Evolutionary conservation across 2,329 filamentous ascomycete genomes (phyloP).

Genomic region (Fusarium hostae): DNA sequence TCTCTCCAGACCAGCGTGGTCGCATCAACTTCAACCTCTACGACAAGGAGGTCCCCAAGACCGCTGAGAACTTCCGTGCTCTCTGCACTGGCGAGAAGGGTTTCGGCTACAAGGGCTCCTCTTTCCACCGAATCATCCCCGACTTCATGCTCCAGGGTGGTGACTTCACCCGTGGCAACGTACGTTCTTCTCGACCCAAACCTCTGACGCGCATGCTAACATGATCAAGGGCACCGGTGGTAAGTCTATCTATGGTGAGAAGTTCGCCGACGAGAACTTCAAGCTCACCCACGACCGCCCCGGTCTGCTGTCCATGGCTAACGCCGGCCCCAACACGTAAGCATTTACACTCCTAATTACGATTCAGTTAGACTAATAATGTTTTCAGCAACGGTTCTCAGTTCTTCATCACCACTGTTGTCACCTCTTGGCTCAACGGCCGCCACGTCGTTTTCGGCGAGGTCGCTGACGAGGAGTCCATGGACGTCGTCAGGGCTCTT

Average conservation of each 20-base stretch:
- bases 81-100: conserved; percentile 85
- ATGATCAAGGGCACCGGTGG: conserved; percentile 80
- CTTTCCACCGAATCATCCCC: conserved; percentile 93
- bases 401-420: conserved; percentile 96
- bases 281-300: conserved; percentile 75
- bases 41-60: conserved; percentile 89
- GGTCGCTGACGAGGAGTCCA: conserved; percentile 64
- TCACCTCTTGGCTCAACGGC: conserved; percentile 85
- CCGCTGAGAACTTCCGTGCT: conserved; percentile 83
- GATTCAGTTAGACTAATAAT: conserved; percentile 18
- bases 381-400: conserved; percentile 89
- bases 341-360: conserved; percentile 31
- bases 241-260: conserved; percentile 94
- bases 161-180: conserved; percentile 93
- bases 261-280: conserved; percentile 97
- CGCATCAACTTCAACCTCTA: conserved; percentile 92
- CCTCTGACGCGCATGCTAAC: conserved; percentile 29
- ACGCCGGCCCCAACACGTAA: conserved; percentile 93
- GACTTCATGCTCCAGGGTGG: conserved; percentile 96
- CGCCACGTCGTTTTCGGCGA: conserved; percentile 89
- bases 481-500: conserved; percentile 68
- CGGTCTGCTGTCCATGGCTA: conserved; percentile 93
- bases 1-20: conserved; percentile 71
- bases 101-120: conserved; percentile 83
- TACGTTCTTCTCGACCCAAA: conserved; percentile 59